Evolutionary conservation across 495 filamentous ascomycete genomes (phyloP), one percentile per base, ranked within the genome.

Genomic region (Neurospora sp.): DNA sequence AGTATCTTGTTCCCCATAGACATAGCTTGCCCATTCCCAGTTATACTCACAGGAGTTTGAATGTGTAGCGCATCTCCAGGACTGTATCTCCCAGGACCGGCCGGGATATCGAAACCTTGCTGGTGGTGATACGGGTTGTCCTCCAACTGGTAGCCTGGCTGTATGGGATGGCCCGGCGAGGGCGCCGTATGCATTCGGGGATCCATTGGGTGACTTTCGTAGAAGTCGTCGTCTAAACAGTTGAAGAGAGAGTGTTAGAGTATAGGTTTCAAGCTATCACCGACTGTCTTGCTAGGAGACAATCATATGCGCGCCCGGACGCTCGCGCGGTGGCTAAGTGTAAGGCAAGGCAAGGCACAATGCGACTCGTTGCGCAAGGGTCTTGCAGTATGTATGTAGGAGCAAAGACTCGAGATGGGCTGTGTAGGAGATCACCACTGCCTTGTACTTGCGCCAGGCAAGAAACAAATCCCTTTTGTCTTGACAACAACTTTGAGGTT

Each of bases 101-200:
- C 74, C 89, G 78, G 93, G 81, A 95, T 93, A 66, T 92, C 88
- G 69, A 94, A 84, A 72, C 88, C 88, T 60, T 85, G 83, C 71
- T 82, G 80, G 77, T 79, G 78, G 44, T 73, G 79, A 75, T 92
- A 92, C 39, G 90, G 87, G 71, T 87, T 85, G 78, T 93, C 91
- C n/a, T 92, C 87, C 4, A 93, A 83, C 76, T 94, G 91, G 78
- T 94, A 93, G 62, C 88, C 87, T 72, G 89, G 85, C 73, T 88
- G 84, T 39, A 85, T 73, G 37, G 86, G 87, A 74, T 88, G 85
- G 54, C 83, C 86, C 10, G 87, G 87, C 42, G 88, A 88, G 37
- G 91, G 86, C 38, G 88, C 86, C 74, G 88, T 76, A 42, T 87
- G 87, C 62, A 85, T 85, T 23, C 88, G 85, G 70, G 85, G 85